Evolutionary conservation across 2,329 filamentous ascomycete species (phyloP), one percentile per base, ranked within the genome.

Genomic region (Aspergillus candidus): DNA sequence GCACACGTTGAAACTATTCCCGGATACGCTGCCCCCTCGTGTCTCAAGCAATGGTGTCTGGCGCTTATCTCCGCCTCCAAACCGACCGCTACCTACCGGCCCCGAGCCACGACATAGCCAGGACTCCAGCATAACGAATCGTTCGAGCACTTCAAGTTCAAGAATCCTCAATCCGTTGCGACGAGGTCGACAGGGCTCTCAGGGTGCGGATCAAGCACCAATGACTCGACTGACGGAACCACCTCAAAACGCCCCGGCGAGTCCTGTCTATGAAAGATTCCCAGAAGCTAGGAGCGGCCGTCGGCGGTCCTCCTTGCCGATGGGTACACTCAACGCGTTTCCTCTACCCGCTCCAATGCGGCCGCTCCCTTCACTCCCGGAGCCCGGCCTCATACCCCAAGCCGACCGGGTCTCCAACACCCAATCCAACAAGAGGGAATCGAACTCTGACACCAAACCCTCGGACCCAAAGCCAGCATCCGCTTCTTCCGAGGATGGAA

Each of bases 271-370:
- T 18, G 35, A 46, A 14, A 40, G 35, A 11, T 40, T 38, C 31
- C 32, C 43, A 2, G 39, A 48, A 29, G 37, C 30, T 11, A 47
- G 51, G 37, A 38, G 29, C 17, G 48, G 40, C 14, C 34, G 49
- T 29, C 58, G 55, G 6, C 53, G 53, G 10, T 40, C 53, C 4
- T 61, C 60, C 0, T 35, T 61, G 33, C 55, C 57, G 4, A 48
- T 58, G 44, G 53, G 53, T 12, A 52, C 59, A 1, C 52, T 66
- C 12, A 51, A 65, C 31, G 52, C 60, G 11, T 62, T 65, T 32
- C 61, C 65, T 48, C 55, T 64, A 14, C 65, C 65, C 12, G 62
- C 64, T 29, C 65, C 65, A 11, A 60, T 53, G 18, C 56, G 50
- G 29, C 62, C 65, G 27, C 43, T 68, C 4, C 65, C 65, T 39